phyloP scores from a whole-genome alignment of 116 monocot species.

The Trichopus zeylanicus region DNA sequence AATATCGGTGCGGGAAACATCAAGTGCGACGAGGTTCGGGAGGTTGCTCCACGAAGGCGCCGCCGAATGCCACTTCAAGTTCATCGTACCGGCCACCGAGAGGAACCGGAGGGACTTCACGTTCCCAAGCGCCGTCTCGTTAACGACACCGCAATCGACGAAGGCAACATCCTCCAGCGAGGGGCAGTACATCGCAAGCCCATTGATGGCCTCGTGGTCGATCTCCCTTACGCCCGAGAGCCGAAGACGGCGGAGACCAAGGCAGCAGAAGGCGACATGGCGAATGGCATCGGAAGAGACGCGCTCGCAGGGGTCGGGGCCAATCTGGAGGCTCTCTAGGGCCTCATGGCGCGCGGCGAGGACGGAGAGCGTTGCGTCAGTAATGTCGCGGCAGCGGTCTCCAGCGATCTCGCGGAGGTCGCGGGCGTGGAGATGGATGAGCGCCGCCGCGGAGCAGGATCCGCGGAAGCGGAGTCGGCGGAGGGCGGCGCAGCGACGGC shows the following conservation, averaged over 20 bases:
- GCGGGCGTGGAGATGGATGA: slow-evolving; percentile 51
- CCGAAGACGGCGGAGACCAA: slow-evolving; percentile 39
- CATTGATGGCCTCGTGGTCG: slow-evolving; percentile 43
- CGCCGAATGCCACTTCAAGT: slow-evolving; percentile 71
- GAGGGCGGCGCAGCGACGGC: slow-evolving; percentile 44
- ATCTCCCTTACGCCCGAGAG: slow-evolving; percentile 71
- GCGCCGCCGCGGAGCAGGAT: slow-evolving; percentile 48
- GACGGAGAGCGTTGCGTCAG: slow-evolving; percentile 65
- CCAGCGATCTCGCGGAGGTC: slow-evolving; percentile 48
- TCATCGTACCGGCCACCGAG: slow-evolving; percentile 59
- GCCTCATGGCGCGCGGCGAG: slow-evolving; percentile 79
- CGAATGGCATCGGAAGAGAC: slow-evolving; percentile 63
- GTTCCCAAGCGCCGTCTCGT: slow-evolving; percentile 40
- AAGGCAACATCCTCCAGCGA: slow-evolving; percentile 59
- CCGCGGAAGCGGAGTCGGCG: slow-evolving; percentile 60
- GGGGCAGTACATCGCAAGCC: slow-evolving; percentile 54
- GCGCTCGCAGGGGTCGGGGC: slow-evolving; percentile 68
- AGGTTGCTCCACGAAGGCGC: slow-evolving; percentile 64
- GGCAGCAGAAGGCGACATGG: slow-evolving; percentile 68
- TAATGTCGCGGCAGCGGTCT: slow-evolving; percentile 63
- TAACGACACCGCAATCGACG: slow-evolving; percentile 48
- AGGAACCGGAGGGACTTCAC: slow-evolving; percentile 54
- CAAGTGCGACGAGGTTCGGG: slow-evolving; percentile 57
- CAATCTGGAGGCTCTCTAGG: slow-evolving; percentile 75
- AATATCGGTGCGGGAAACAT: slow-evolving; percentile 79